These are phyloP conservation scores for Pyrenophora seminiperda DNA, from an alignment of 2,329 filamentous ascomycete species.

Conservation along the genomic window DNA sequence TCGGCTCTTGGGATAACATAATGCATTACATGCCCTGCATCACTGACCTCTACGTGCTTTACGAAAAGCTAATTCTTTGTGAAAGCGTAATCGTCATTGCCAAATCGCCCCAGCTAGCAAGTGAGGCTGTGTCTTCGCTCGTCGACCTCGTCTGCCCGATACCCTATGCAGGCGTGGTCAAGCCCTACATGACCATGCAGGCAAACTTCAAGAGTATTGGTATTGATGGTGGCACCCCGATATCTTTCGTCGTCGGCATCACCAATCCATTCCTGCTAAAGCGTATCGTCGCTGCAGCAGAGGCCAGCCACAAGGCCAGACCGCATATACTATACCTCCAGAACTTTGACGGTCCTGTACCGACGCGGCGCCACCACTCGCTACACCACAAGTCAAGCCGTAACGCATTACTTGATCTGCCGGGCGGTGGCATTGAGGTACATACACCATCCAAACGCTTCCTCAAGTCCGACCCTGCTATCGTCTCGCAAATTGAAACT, in stretches of 20 bases:
- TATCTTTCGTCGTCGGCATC: conserved; percentile 49
- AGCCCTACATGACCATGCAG: conserved; percentile 53
- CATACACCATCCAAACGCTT: conserved; percentile 46
- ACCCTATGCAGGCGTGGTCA: conserved; percentile 48
- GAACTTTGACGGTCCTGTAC: conserved; percentile 43
- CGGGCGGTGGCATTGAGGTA: conserved; percentile 48
- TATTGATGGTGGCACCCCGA: conserved; percentile 47
- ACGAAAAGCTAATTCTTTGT: conserved; percentile 50
- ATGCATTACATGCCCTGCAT: conserved; percentile 50
- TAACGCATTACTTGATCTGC: conserved; percentile 47
- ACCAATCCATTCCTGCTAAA: conserved; percentile 52
- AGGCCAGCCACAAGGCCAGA: conserved; percentile 39
- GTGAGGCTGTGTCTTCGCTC: conserved; percentile 48
- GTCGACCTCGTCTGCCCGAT: conserved; percentile 49
- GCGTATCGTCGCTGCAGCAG: conserved; percentile 44
- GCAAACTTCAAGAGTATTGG: conserved; percentile 49
- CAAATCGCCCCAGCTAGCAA: conserved; percentile 50
- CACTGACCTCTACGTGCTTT: conserved; percentile 49
- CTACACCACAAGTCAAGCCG: conserved; percentile 44
- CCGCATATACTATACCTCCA: conserved; percentile 50
- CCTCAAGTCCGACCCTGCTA: conserved; percentile 44
- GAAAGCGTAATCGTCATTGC: conserved; percentile 49
- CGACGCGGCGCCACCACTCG: conserved; percentile 45
- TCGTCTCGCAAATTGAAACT: conserved; percentile 44
- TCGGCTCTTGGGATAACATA: conserved; percentile 47